Base-by-base conservation (phyloP, 176 grass and related monocot species). In the Pontederia paniculata region DNA sequence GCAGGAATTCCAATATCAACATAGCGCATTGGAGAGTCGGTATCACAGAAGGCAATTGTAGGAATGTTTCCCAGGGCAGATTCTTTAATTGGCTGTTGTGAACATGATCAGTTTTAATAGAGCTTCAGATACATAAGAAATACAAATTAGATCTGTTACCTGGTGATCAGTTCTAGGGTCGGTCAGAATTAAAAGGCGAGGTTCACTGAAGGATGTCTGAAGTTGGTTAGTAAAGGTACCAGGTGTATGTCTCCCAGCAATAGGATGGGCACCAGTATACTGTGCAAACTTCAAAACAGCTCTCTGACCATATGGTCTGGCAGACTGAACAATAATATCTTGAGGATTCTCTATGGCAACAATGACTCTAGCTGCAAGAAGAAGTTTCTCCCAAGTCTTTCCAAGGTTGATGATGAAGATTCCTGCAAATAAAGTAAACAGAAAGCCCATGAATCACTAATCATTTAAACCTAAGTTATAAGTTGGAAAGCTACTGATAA, bases 161-260 rank as follows among this genome's bases (percentile, higher is more conserved):
- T 63, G 60, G 60, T 63, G 60, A 21, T 63, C 60, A n/a, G 60
- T 63, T 63, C 60, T 23, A 23, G 60, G 60, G 47, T 63, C 60
- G 15, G 60, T 63, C 12, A 63, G 44, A 42, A 63, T 63, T 22
- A 63, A 45, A 48, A 63, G 60, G 8, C 60, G 60, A 1, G 60
- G 60, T 21, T 63, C 60, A 23, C 44, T 63, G 16, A 63, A 63
- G 12, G 60, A 63, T 21, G 60, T 48, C 17, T 63, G 60, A 46
- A 63, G 60, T 12, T 63, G 60, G 23, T 63, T 63, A 10, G 60
- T 63, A 22, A 63, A 63, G 42, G 60, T 63, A 22, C 60, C 60
- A 22, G 60, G 60, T 48, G 60, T 63, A 22, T 63, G 60, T 12
- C 60, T 46, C 42, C 60, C 60, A 15, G 60, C 60, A 48, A 63